Evolutionary conservation across 805 yeast genomes (phyloP).

Genomic region (Candida coleopterorum): DNA sequence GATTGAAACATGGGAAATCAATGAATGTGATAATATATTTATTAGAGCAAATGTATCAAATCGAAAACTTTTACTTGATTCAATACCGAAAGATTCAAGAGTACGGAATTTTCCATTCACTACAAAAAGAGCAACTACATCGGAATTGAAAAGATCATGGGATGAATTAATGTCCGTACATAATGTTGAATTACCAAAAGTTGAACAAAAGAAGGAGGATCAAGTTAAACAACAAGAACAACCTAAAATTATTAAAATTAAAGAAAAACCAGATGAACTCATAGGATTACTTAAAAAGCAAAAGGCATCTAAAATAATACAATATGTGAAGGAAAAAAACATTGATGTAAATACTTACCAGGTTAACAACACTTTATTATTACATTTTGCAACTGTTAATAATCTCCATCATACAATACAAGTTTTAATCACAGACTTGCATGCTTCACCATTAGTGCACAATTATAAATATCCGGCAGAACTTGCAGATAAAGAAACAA

Average conservation of each 20-base stretch:
- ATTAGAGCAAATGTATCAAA: slow-evolving; percentile 71
- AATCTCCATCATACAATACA: slow-evolving; percentile 66
- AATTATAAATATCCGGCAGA: slow-evolving; percentile 75
- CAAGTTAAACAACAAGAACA: slow-evolving; percentile 14
- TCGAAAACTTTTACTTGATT: slow-evolving; percentile 51
- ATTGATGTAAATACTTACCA: slow-evolving; percentile 44
- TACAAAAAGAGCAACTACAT: slow-evolving; percentile 78
- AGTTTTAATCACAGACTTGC: slow-evolving; percentile 55
- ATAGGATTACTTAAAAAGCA: slow-evolving; percentile 61
- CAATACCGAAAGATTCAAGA: slow-evolving; percentile 50
- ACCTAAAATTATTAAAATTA: slow-evolving; percentile 21
- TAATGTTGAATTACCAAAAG: slow-evolving; percentile 51
- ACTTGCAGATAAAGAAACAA: slow-evolving; percentile 44
- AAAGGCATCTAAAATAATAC: slow-evolving; percentile 67
- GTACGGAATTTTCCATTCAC: slow-evolving; percentile 79
- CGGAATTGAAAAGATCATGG: slow-evolving; percentile 85
- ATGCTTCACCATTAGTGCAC: slow-evolving; percentile 61
- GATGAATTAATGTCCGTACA: slow-evolving; percentile 60
- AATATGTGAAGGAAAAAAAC: slow-evolving; percentile 55
- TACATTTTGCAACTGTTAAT: slow-evolving; percentile 72
- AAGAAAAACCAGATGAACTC: slow-evolving; percentile 44
- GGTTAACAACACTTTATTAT: slow-evolving; percentile 63
- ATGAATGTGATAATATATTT: slow-evolving; percentile 64
- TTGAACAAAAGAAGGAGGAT: slow-evolving; percentile 15
- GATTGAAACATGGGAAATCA: slow-evolving; percentile 62